Evolutionary conservation across 192 early-diverging fungal genomes (phyloP), one percentile per base, ranked within the genome.

Genomic region (Podila epicladia): DNA sequence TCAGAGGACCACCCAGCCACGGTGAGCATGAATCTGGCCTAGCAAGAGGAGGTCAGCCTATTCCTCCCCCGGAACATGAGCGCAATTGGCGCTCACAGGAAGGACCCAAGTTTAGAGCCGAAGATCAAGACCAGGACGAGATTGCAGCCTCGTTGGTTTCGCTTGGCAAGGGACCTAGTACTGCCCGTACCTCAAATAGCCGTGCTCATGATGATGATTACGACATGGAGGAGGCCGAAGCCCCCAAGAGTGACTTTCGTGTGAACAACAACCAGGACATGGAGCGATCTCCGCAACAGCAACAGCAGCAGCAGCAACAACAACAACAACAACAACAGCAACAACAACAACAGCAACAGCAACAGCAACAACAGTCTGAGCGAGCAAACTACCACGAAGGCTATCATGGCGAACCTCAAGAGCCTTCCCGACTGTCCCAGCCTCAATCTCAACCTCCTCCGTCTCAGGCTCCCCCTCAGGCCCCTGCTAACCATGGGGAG

Each of bases 81-180:
- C 50, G 50, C 2, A 63, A 48, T 19, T 75, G 73, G 73, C 51
- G 63, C 20, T 49, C 20, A 0, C 70, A 79, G 61, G 66, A 64
- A 45, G 50, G 29, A 9, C 58, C 19, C 41, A 61, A 48, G 49
- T 69, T 55, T 32, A 31, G 62, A 9, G 31, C 55, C 20, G 77
- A 72, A 26, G 62, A 80, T 24, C 77, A 73, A 26, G 77, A 80
- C 62, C 70, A 80, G 22, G 77, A 71, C 35, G 75, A 80, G 17
- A 73, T 80, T 69, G 77, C 77, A 22, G 77, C 77, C 1, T 80
- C 77, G 7, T 49, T 80, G 48, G 77, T 80, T 5, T 80, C 77
- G 8, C 71, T 80, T 48, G 77, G 71, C 13, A 80, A 80, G 35
- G 77, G 61, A 31, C 33, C 53, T 6, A 64, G 61, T 24, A 28